Percentiles rank a stretch among this genome's conserved stretches.
Conservation (phyloP, 306 rosid genomes). For the Trichosanthes cucumerina region DNA sequence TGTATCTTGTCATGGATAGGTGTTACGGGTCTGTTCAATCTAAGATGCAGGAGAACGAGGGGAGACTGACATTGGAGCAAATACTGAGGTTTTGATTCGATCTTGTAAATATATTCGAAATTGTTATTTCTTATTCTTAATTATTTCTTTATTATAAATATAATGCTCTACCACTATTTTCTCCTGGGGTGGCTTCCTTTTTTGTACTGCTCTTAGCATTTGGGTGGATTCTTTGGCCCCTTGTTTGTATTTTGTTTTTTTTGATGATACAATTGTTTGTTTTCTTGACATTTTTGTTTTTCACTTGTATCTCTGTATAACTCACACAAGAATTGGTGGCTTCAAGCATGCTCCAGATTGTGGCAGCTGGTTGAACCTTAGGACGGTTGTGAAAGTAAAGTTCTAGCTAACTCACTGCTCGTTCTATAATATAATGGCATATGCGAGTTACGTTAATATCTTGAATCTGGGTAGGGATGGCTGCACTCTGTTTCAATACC, state of each 20-base stretch:
- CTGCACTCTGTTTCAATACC: not conserved
- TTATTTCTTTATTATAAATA: not conserved
- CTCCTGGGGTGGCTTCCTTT: not conserved
- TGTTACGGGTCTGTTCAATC: constrained; percentile 88
- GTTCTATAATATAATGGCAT: not conserved
- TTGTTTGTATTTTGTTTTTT: not conserved
- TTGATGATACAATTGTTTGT: not conserved
- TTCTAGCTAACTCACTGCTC: not conserved
- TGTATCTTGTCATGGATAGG: constrained; percentile 80
- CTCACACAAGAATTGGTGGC: not conserved
- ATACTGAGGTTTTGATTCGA: constrained; percentile 55
- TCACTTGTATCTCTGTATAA: not conserved
- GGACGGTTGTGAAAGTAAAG: not conserved
- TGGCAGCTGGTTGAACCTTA: not conserved
- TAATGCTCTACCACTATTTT: not conserved
- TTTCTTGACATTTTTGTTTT: not conserved
- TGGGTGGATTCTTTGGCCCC: not conserved
- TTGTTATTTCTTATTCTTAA: not conserved
- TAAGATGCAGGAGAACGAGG: constrained; percentile 89
- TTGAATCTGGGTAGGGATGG: not conserved
- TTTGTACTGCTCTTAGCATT: not conserved
- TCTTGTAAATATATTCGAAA: not conserved
- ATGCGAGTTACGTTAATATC: not conserved
- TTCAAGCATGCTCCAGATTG: not conserved
- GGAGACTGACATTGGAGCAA: constrained; percentile 97